These are phyloP conservation scores for Solanum piurae DNA, from an alignment of 257 asterid species.

Conservation along the genomic window DNA sequence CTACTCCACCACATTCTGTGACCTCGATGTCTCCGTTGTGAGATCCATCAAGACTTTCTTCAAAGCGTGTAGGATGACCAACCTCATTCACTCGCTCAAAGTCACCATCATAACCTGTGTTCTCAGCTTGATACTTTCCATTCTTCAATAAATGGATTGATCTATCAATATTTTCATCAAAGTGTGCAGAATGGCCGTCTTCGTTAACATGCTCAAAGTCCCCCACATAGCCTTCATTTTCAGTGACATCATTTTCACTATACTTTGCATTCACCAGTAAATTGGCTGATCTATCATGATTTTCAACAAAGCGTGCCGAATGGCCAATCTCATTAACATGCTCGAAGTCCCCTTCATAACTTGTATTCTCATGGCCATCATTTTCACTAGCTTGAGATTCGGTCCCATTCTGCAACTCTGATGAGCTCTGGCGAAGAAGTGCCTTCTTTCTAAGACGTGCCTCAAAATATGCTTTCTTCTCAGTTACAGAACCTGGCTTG, in stretches of 20 bases:
- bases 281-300: neutral
- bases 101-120: slow-evolving; percentile 19
- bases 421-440: slow-evolving; percentile 25
- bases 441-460: slow-evolving; percentile 63
- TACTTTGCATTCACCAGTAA: neutral
- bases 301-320: neutral
- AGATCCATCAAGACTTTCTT: slow-evolving; percentile 16
- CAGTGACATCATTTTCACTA: neutral
- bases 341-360: slow-evolving; percentile 6
- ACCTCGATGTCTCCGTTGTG: slow-evolving; percentile 7
- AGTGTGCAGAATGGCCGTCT: neutral
- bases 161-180: neutral
- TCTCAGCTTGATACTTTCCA: slow-evolving; percentile 14
- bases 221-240: neutral
- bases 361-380: slow-evolving; percentile 18
- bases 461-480: slow-evolving; percentile 80
- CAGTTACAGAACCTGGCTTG: slow-evolving; percentile 74
- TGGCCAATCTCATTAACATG: neutral
- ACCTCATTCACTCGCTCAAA: slow-evolving; percentile 8
- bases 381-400: slow-evolving; percentile 28
- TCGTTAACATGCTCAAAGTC: neutral
- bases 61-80: slow-evolving; percentile 13
- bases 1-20: neutral
- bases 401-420: slow-evolving; percentile 22
- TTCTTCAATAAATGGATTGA: neutral